Base-by-base conservation (phyloP, 768 basidiomycete genomes). In the Boletus subparvulus region DNA sequence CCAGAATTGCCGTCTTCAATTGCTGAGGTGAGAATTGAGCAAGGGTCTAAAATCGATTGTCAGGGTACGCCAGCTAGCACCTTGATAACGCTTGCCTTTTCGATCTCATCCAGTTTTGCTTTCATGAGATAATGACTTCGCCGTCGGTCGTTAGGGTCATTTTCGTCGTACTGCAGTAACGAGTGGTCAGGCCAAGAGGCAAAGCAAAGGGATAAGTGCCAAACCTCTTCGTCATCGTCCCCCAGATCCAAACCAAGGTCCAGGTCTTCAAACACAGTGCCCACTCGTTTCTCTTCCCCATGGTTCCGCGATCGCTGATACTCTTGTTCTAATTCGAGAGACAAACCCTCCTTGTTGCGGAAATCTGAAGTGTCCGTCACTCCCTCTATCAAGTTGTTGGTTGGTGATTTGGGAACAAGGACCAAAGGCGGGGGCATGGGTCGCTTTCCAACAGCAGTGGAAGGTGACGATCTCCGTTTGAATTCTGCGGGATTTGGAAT, bases 81-180 rank as follows among this genome's bases (percentile, higher is more conserved):
- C 19, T 61, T 41, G 26, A 50, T 49, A 64, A 64, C 8, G 58
- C 77, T 62, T 32, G 80, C 89, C 78, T 80, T 80, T 67, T 93
- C 90, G 46, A 93, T 87, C 70, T 88, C 87, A 66, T 93, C 91
- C 24, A 93, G 73, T 67, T 87, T 82, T 17, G 85, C 84, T 61
- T 78, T 84, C 84, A 92, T 83, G 42, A 87, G 72, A 61, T 84
- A 80, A 62, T 92, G 90, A 68, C 89, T 92, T 65, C 80, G 82
- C 41, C 89, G 80, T 56, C 82, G 80, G 71, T 90, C 90, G 64
- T 90, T 78, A 43, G 87, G 86, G 63, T 90, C 90, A 61, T 83
- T 75, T 44, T 83, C 81, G 56, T 89, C 86, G 61, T 80, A 86
- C 87, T 90, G 62, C 8, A 35, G 47, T 21, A 28, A 50, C 33